Base-by-base conservation (phyloP, 495 filamentous ascomycete species). In the Ramalina intermedia region DNA sequence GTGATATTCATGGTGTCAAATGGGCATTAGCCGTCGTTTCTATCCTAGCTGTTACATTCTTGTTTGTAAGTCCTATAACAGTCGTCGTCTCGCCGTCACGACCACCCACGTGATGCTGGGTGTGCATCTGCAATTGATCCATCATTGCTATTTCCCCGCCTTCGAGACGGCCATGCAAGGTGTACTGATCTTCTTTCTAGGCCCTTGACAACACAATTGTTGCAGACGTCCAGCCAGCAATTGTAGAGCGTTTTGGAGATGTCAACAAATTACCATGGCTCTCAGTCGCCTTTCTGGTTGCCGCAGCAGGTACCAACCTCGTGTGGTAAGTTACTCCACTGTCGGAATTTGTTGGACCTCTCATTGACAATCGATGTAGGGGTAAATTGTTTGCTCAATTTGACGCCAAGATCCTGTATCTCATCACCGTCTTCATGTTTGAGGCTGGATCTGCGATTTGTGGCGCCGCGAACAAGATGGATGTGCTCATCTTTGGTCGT, bases 181-280 rank as follows among this genome's bases (percentile, higher is more conserved):
- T 29, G 5, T 29, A 29, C 27, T 29, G 27, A 29, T 29, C 27
- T 6, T 29, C 1, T 29, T 6, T 29, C 27, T 3, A 29, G 27
- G 69, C 70, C 27, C 64, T 79, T 4, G 76, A 80, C 56, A 73
- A 72, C 39, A 81, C 76, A 42, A 74, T 76, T 37, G 73, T 74
- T 4, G 76, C 75, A 26, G 70, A 76, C 44, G 62, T 79, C 27
- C 71, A 75, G 55, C 66, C 65, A 20, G 63, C 63, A 2, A 70
- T 78, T 6, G 59, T 76, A 42, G 62, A 61, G n/a, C 39, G 56
- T 1, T 76, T 78, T 39, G 63, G 68, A 18, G 55, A 66, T 9
- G 60, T 73, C 35, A 63, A 67, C 8, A 66, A 75, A 47, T 58
- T 79, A 1, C 55, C 65, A 39, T 79, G 73, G 76, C 63, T 78